Percentiles rank a stretch among this genome's conserved stretches.
Conservation (phyloP, 345 rosid species). For the Capsella bursapastoris region DNA sequence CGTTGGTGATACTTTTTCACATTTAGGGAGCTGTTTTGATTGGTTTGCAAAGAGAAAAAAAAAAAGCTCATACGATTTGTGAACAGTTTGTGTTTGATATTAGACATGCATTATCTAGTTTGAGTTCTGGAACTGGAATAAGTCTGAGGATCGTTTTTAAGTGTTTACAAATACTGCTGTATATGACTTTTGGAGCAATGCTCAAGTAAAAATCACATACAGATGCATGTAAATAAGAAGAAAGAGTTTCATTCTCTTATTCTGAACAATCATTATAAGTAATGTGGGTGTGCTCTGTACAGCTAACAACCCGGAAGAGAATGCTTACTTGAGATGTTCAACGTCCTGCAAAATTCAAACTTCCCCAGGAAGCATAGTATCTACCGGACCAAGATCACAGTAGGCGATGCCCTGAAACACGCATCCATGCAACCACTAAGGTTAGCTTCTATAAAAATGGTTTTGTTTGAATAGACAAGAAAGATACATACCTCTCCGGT, state of each 20-base stretch:
- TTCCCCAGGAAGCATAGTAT: slow-evolving; percentile 99
- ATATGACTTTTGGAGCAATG: slow-evolving; percentile 29
- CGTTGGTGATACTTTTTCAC: slow-evolving; percentile 31
- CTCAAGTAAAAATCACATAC: slow-evolving; percentile 36
- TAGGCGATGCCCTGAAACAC: slow-evolving; percentile 75
- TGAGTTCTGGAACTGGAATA: slow-evolving; percentile 26
- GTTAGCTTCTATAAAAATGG: slow-evolving; percentile 22
- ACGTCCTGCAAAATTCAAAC: slow-evolving; percentile 54
- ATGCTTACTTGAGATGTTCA: slow-evolving; percentile 40
- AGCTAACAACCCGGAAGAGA: slow-evolving; percentile 40
- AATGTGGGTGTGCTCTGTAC: slow-evolving; percentile 41
- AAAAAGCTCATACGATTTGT: slow-evolving; percentile 28
- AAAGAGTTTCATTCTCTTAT: slow-evolving; percentile 35
- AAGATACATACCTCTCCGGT: slow-evolving; percentile 74
- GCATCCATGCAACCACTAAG: slow-evolving; percentile 20
- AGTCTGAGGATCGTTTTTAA: slow-evolving; percentile 7
- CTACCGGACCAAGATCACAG: slow-evolving; percentile 90
- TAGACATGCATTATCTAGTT: slow-evolving; percentile 28
- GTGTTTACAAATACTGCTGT: slow-evolving; percentile 40
- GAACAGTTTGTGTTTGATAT: slow-evolving; percentile 36
- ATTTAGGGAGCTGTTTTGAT: slow-evolving; percentile 39
- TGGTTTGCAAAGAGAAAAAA: background rate
- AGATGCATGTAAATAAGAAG: slow-evolving; percentile 24
- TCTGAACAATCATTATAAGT: slow-evolving; percentile 34
- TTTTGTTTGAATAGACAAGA: slow-evolving; percentile 11